These are phyloP conservation scores for Lentinula sp. DNA, from an alignment of 768 basidiomycete species.

Conservation along the genomic window DNA sequence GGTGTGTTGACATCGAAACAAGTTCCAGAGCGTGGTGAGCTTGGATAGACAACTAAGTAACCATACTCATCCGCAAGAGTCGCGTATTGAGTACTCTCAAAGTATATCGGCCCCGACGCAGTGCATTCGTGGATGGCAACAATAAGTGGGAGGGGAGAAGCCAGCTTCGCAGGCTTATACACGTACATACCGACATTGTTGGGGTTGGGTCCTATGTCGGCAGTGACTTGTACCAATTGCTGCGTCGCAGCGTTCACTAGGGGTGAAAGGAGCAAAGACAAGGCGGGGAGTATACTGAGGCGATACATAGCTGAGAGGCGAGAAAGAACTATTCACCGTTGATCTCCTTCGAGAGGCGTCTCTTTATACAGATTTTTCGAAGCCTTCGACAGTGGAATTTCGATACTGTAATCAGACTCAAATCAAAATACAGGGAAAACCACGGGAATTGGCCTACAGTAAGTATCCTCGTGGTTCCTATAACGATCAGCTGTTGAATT, in stretches of 20 bases:
- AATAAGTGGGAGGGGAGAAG: constrained; percentile 36
- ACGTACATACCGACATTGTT: constrained; percentile 44
- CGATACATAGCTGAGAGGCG: neutral
- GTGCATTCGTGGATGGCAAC: constrained; percentile 50
- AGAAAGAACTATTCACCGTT: neutral
- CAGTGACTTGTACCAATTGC: neutral
- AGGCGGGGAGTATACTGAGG: neutral
- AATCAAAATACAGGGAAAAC: neutral
- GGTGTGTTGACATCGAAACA: constrained; percentile 51
- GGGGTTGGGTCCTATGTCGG: constrained; percentile 34
- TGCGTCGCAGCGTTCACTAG: neutral
- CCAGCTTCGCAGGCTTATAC: constrained; percentile 34
- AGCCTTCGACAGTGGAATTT: neutral
- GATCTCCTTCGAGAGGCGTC: neutral
- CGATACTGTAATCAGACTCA: neutral
- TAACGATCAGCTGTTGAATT: neutral
- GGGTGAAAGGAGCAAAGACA: neutral
- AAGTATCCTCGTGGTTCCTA: neutral
- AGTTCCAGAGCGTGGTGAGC: constrained; percentile 34
- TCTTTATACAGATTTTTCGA: neutral
- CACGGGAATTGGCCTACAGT: neutral
- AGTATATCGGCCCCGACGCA: constrained; percentile 47
- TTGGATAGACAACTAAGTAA: constrained; percentile 47
- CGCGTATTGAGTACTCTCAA: constrained; percentile 40
- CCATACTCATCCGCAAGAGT: constrained; percentile 41